phyloP scores from a whole-genome alignment of 352 stramenopile genomes.

The Phytophthora aleatoria region DNA sequence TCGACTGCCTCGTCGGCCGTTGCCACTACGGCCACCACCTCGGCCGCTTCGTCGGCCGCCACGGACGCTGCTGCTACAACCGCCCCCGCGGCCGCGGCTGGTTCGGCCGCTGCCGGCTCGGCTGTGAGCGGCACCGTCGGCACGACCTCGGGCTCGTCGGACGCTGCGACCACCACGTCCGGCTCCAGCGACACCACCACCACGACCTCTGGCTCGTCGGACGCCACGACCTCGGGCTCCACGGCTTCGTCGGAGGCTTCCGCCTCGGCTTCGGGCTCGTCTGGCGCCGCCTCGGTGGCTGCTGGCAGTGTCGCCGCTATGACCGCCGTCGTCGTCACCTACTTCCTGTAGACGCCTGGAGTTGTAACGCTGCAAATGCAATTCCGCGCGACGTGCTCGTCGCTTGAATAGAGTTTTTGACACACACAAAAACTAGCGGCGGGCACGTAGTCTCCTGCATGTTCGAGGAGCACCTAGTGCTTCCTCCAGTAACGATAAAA shows the following conservation, averaged over 20 bases:
- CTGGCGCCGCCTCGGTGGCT: slow-evolving; percentile 35
- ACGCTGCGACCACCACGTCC: slow-evolving; percentile 16
- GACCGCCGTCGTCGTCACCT: slow-evolving; percentile 35
- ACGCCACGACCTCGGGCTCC: slow-evolving; percentile 19
- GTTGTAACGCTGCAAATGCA: slow-evolving; percentile 8
- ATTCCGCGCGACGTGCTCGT: slow-evolving; percentile 9
- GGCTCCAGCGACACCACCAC: slow-evolving; percentile 23
- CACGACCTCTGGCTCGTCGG: slow-evolving; percentile 20
- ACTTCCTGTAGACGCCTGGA: slow-evolving; percentile 35
- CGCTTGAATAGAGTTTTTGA: slow-evolving; percentile 25
- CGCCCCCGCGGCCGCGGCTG: slow-evolving; percentile 10
- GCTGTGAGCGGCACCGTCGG: slow-evolving; percentile 24
- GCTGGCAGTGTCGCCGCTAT: slow-evolving; percentile 36
- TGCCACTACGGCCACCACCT: slow-evolving; percentile 12
- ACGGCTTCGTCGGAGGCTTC: slow-evolving; percentile 19
- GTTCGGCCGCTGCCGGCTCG: slow-evolving; percentile 18
- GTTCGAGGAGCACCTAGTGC: slow-evolving; percentile 2
- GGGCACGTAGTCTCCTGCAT: slow-evolving; percentile 20
- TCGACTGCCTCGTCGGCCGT: slow-evolving; percentile 20
- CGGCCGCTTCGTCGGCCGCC: slow-evolving; percentile 15
- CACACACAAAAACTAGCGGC: slow-evolving; percentile 4
- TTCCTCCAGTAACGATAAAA: slow-evolving; percentile 29
- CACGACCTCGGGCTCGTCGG: slow-evolving; percentile 30
- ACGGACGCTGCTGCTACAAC: slow-evolving; percentile 8
- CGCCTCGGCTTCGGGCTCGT: slow-evolving; percentile 30